A percentile compares a stretch with the other conserved stretches of the same genome.
Evolutionary conservation across 495 filamentous ascomycete genomes (phyloP).

Genomic region (Durotheca rogersii): DNA sequence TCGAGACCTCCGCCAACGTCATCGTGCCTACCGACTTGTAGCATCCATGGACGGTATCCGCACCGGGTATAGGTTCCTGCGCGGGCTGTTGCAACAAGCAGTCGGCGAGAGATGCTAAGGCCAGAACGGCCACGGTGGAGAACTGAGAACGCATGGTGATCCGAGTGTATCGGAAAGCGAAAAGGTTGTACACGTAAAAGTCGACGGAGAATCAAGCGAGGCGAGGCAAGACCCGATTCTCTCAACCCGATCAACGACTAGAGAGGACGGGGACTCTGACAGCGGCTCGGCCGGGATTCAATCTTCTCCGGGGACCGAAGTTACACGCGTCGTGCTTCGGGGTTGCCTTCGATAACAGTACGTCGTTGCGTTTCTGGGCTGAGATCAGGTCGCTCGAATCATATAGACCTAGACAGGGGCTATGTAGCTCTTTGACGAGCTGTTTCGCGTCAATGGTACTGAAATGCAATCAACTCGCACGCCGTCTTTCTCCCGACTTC

Average conservation of each 20-base stretch:
- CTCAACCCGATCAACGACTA: slow-evolving; percentile 32
- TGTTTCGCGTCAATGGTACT: slow-evolving; percentile 10
- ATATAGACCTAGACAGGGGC: slow-evolving; percentile 14
- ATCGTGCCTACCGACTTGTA: slow-evolving; percentile 30
- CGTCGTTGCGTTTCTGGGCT: neutral
- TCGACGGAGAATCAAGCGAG: slow-evolving; percentile 2
- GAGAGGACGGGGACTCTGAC: slow-evolving; percentile 26
- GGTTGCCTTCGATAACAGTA: slow-evolving; percentile 8
- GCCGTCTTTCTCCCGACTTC: slow-evolving; percentile 9
- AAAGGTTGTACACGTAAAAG: slow-evolving; percentile 2
- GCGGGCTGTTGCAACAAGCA: slow-evolving; percentile 19
- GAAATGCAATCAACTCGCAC: neutral
- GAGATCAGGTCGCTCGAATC: slow-evolving; percentile 14
- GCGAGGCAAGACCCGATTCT: slow-evolving; percentile 14
- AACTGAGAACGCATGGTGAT: slow-evolving; percentile 31
- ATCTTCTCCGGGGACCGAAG: slow-evolving; percentile 19
- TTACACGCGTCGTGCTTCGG: slow-evolving; percentile 9
- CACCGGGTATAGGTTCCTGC: slow-evolving; percentile 14
- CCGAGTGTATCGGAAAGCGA: too few species aligned
- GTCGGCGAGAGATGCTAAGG: slow-evolving; percentile 28
- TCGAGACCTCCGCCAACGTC: slow-evolving; percentile 6
- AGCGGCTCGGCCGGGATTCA: neutral
- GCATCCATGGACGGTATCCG: slow-evolving; percentile 36
- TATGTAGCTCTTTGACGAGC: slow-evolving; percentile 20
- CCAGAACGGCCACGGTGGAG: slow-evolving; percentile 28